Conservation (phyloP, 2,329 filamentous ascomycete species). For the Cadophora gregata region DNA sequence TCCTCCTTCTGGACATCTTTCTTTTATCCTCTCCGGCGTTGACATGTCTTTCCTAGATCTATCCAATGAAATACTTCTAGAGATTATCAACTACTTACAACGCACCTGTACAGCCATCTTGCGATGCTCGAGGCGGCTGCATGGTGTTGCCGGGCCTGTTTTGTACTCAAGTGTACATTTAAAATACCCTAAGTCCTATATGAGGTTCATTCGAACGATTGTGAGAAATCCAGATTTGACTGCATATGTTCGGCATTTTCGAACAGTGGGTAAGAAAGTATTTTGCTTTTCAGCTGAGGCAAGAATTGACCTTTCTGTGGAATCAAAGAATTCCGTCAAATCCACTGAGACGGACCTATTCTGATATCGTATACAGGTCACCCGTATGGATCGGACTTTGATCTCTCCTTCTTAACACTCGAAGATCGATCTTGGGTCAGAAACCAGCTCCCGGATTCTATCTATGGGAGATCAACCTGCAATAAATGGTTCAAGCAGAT, state of each 20-base stretch:
- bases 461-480: not conserved
- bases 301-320: not conserved
- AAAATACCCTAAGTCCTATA: constrained; percentile 9
- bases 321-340: too few relatives aligned
- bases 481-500: constrained; percentile 11
- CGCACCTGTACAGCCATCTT: not conserved
- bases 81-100: not conserved
- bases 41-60: not conserved
- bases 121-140: not conserved
- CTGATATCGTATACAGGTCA: not conserved
- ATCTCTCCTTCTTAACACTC: constrained; percentile 6
- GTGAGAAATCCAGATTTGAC: not conserved
- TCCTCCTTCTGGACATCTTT: not conserved
- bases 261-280: not conserved
- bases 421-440: constrained; percentile 1
- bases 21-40: not conserved
- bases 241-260: not conserved
- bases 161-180: not conserved
- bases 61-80: constrained; percentile 3
- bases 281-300: not conserved
- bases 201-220: not conserved
- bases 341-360: not conserved
- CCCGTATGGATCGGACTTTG: constrained; percentile 11
- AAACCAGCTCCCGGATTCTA: not conserved
- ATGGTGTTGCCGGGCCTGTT: not conserved